These are phyloP conservation scores for Dissoconium aciculare DNA, from an alignment of 2,329 filamentous ascomycete species.

Conservation along the genomic window DNA sequence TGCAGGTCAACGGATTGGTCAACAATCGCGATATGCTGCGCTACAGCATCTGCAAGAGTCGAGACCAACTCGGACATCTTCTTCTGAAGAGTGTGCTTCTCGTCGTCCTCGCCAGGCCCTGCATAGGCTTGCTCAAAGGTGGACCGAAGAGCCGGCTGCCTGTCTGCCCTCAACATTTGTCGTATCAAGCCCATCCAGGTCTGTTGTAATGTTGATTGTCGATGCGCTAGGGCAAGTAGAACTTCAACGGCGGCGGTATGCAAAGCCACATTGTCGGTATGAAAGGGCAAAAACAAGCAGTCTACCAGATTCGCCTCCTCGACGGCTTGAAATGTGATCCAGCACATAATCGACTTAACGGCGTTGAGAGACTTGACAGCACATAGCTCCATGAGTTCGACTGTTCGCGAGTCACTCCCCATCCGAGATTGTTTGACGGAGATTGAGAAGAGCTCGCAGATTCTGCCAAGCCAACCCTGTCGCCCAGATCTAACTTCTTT, in stretches of 20 bases:
- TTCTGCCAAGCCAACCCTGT: conserved; percentile 75
- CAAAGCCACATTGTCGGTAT: conserved; percentile 53
- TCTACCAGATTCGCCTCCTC: conserved; percentile 54
- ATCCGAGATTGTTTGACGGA: conserved; percentile 41
- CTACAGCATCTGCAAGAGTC: conserved; percentile 68
- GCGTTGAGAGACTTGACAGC: conserved; percentile 64
- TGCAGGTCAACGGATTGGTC: conserved; percentile 51
- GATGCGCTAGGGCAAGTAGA: conserved; percentile 25
- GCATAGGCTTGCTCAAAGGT: conserved; percentile 17
- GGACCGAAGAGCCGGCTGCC: conserved; percentile 19
- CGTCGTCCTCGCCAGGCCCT: conserved; percentile 59
- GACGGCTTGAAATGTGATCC: conserved; percentile 76
- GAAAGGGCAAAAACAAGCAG: conserved; percentile 56
- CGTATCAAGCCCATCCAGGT: conserved; percentile 19
- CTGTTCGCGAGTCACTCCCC: conserved; percentile 29
- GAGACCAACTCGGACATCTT: conserved; percentile 90
- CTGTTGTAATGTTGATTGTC: conserved; percentile 43
- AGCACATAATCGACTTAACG: conserved; percentile 64
- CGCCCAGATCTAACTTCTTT: conserved; percentile 58
- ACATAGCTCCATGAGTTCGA: conserved; percentile 36
- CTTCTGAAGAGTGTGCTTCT: conserved; percentile 84
- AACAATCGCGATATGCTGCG: conserved; percentile 51
- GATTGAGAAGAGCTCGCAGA: conserved; percentile 57
- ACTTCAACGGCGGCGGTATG: conserved; percentile 47
- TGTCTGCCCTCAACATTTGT: conserved; percentile 17